Percentiles rank a stretch among this genome's conserved stretches.
Evolutionary conservation across 176 grass and related monocot species (phyloP).

Genomic region (Triticum dicoccoides): DNA sequence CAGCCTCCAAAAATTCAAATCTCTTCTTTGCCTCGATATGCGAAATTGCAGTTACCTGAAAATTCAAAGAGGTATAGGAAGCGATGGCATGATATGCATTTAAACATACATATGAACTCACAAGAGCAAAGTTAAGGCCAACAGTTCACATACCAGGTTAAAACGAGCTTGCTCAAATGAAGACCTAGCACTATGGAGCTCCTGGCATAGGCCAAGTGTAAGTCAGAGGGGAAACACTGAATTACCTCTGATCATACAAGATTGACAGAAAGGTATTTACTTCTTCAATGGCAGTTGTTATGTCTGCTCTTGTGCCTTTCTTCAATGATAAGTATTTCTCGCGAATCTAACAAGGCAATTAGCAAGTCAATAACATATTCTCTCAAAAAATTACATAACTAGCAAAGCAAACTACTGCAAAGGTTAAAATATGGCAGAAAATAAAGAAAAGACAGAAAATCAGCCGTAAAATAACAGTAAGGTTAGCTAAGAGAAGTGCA

Average conservation of each 20-base stretch:
- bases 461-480: background rate
- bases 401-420: conserved; percentile 11
- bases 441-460: background rate
- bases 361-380: conserved; percentile 25
- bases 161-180: conserved; percentile 98
- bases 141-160: conserved; percentile 65
- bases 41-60: conserved; percentile 86
- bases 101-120: conserved; percentile 3
- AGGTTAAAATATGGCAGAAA: background rate
- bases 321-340: conserved; percentile 89
- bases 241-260: conserved; percentile 30
- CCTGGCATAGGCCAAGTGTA: conserved; percentile 51
- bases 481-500: background rate
- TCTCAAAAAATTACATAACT: background rate
- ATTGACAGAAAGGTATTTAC: conserved; percentile 53
- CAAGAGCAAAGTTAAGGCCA: background rate
- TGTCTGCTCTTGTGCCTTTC: conserved; percentile 86
- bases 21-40: conserved; percentile 98
- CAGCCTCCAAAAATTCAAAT: conserved; percentile 99
- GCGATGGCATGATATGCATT: conserved; percentile 16
- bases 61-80: conserved; percentile 23
- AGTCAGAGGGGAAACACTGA: background rate
- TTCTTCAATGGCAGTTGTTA: conserved; percentile 86
- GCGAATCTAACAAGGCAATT: conserved; percentile 55
- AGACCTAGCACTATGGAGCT: conserved; percentile 87